Conservation (phyloP, 2,329 filamentous ascomycete genomes). For the Mollisiaceae sp. region DNA sequence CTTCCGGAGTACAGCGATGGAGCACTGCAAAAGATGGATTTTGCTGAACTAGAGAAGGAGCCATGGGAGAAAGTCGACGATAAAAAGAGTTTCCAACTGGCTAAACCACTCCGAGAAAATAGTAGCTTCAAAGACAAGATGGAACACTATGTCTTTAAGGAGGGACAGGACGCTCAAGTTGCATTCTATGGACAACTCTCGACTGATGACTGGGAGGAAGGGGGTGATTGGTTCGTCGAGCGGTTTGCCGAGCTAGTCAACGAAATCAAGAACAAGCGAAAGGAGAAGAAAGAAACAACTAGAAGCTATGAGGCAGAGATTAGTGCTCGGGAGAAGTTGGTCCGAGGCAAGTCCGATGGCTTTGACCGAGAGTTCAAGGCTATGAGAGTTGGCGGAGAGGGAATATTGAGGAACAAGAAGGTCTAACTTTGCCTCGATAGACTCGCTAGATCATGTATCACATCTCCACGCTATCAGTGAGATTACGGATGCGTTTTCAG, state of each 20-base stretch:
- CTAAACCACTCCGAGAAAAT: conserved; percentile 20
- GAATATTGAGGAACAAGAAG: conserved; percentile 23
- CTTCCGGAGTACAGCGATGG: conserved; percentile 29
- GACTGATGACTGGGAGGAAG: conserved; percentile 41
- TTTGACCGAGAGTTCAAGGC: conserved; percentile 18
- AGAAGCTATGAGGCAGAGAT: conserved; percentile 38
- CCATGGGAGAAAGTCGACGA: conserved; percentile 29
- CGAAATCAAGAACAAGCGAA: conserved; percentile 33
- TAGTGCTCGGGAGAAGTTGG: conserved; percentile 35
- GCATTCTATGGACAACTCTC: conserved; percentile 35
- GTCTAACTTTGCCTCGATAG: conserved; percentile 14
- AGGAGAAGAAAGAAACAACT: conserved; percentile 35
- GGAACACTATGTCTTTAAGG: conserved; percentile 20
- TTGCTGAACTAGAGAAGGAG: conserved; percentile 30
- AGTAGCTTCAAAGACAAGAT: conserved; percentile 29
- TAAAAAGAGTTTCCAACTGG: conserved; percentile 13
- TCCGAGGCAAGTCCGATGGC: conserved; percentile 25
- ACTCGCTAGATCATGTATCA: conserved; percentile 5
- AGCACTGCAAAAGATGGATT: conserved; percentile 34
- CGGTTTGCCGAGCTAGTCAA: conserved; percentile 35
- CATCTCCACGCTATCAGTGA: conserved; percentile 2
- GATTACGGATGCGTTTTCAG: not conserved
- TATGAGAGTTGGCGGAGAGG: conserved; percentile 19
- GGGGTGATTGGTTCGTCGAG: conserved; percentile 41
- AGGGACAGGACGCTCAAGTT: conserved; percentile 11